A percentile compares a stretch with the other conserved stretches of the same genome.
Evolutionary conservation across 805 yeast genomes (phyloP).

Genomic region (Ogataea ramenticola): DNA sequence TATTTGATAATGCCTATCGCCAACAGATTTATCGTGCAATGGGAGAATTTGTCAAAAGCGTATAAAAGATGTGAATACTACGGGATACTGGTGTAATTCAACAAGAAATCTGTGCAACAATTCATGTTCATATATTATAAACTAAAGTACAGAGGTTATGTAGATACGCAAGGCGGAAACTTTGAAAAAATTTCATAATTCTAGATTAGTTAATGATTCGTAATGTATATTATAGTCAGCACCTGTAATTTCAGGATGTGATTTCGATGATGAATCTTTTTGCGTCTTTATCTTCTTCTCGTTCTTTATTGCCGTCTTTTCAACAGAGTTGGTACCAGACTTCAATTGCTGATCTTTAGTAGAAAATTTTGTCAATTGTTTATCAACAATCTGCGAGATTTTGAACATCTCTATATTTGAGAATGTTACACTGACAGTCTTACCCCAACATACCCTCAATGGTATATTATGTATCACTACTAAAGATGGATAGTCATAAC

Average conservation of each 20-base stretch:
- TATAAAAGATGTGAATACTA: constrained; percentile 62
- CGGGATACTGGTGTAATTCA: constrained; percentile 75
- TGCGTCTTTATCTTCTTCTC: too few species aligned
- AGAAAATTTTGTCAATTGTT: constrained; percentile 46
- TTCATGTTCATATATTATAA: too few species aligned
- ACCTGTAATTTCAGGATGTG: neutral
- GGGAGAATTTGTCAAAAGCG: constrained; percentile 53
- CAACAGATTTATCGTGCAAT: constrained; percentile 82
- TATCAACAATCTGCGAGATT: constrained; percentile 41
- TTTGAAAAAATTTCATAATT: neutral
- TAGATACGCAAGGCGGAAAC: too few species aligned
- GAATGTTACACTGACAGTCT: constrained; percentile 31
- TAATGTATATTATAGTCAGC: constrained; percentile 5
- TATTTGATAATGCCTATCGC: constrained; percentile 58
- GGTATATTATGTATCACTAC: constrained; percentile 34
- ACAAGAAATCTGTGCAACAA: neutral
- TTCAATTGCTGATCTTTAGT: constrained; percentile 26
- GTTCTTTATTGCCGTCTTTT: neutral
- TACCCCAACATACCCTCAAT: constrained; percentile 51
- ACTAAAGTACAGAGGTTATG: too few species aligned
- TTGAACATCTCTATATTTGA: constrained; percentile 39
- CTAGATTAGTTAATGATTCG: constrained; percentile 8
- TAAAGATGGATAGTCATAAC: constrained; percentile 21
- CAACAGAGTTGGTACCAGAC: neutral
- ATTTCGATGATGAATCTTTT: too few species aligned